Conservation (phyloP, 768 basidiomycete genomes). For the Termitomyces sp. region DNA sequence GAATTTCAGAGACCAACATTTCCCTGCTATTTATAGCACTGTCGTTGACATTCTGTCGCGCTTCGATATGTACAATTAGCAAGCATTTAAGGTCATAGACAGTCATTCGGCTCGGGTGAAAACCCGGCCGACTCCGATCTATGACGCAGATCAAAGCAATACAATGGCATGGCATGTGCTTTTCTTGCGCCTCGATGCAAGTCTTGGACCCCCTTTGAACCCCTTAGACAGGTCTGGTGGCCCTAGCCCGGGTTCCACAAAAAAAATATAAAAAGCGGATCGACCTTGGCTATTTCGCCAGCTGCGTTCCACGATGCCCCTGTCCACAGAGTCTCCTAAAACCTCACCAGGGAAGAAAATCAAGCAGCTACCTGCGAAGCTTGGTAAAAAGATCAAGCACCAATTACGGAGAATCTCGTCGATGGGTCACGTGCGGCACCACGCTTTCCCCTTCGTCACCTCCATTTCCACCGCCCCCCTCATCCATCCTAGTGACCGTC, state of each 20-base stretch:
- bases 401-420: constrained; percentile 12
- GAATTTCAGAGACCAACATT: neutral
- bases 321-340: constrained; percentile 8
- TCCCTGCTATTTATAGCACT: constrained; percentile 15
- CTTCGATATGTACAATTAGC: constrained; percentile 12
- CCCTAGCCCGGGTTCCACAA: constrained; percentile 2
- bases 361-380: constrained; percentile 18
- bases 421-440: constrained; percentile 18
- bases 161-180: constrained; percentile 1
- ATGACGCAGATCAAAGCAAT: neutral
- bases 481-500: constrained; percentile 32
- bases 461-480: constrained; percentile 30
- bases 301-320: constrained; percentile 8
- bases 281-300: neutral
- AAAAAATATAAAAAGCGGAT: constrained; percentile 15
- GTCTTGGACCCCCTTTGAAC: neutral
- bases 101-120: constrained; percentile 2
- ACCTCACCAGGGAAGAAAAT: constrained; percentile 15
- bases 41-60: constrained; percentile 17
- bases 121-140: neutral
- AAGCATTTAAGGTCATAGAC: neutral
- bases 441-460: constrained; percentile 21
- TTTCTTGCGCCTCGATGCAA: neutral
- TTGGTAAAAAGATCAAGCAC: constrained; percentile 21
- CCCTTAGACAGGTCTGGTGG: neutral